Evolutionary conservation across 768 basidiomycete species (phyloP).

Genomic region (Mycena epipterygia): DNA sequence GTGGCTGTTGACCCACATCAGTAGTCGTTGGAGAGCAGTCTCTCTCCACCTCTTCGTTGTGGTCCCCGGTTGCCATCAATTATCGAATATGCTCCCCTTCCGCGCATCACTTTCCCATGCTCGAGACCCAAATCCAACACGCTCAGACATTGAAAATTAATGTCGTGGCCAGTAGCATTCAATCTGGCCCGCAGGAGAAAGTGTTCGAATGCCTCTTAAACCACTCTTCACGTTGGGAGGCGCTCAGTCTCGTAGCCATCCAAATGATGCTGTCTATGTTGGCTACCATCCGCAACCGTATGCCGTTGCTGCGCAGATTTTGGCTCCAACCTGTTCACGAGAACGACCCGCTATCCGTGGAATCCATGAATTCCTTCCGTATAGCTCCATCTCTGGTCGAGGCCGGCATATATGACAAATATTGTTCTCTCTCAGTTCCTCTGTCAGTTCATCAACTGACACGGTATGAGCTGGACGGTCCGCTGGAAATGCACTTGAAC

Average conservation of each 20-base stretch:
- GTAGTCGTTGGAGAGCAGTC: neutral
- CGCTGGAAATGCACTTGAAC: neutral
- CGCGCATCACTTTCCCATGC: neutral
- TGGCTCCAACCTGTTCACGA: neutral
- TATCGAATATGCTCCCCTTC: too few species aligned
- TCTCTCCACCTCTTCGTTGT: neutral
- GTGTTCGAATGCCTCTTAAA: neutral
- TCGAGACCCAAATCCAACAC: neutral
- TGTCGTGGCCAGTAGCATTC: neutral
- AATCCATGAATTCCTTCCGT: slow-evolving; percentile 2
- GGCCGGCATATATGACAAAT: neutral
- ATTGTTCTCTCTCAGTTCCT: neutral
- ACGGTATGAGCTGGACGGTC: neutral
- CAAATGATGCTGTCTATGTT: neutral
- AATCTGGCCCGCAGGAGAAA: neutral
- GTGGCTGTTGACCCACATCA: neutral
- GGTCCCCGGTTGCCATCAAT: neutral
- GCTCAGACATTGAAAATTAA: neutral
- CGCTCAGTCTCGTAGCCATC: neutral
- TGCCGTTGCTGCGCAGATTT: neutral
- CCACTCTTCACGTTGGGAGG: neutral
- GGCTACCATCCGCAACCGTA: neutral
- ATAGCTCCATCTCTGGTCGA: neutral
- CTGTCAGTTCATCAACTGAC: slow-evolving; percentile 16
- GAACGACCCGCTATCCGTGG: neutral